These are phyloP conservation scores for Fusarium sororula DNA, from an alignment of 2,329 filamentous ascomycete genomes.

Conservation along the genomic window DNA sequence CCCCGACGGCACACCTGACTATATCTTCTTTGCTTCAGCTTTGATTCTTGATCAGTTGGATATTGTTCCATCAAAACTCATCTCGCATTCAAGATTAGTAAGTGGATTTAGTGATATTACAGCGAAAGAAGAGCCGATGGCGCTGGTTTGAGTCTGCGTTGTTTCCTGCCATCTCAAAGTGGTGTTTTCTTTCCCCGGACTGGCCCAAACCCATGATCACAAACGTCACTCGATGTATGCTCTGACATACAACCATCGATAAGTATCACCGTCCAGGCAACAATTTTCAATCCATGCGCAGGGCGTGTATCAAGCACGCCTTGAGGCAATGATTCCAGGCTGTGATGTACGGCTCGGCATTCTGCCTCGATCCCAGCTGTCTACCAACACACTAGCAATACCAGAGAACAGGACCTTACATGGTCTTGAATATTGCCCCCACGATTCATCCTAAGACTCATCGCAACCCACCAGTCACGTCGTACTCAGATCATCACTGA, in stretches of 20 bases:
- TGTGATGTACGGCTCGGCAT: not conserved
- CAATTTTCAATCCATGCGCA: not conserved
- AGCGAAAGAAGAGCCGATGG: slow-evolving; percentile 40
- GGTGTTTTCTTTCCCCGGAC: slow-evolving; percentile 31
- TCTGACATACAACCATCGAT: slow-evolving; percentile 4
- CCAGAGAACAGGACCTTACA: not conserved
- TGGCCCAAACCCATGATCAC: not conserved
- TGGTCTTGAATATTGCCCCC: not conserved
- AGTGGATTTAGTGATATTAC: slow-evolving; percentile 41
- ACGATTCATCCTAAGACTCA: not conserved
- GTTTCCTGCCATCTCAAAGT: slow-evolving; percentile 3
- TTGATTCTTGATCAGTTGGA: slow-evolving; percentile 17
- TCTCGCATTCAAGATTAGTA: slow-evolving; percentile 41
- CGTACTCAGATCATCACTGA: slow-evolving; percentile 7
- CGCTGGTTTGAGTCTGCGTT: slow-evolving; percentile 28
- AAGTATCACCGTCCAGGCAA: not conserved
- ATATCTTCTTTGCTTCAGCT: slow-evolving; percentile 24
- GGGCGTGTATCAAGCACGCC: not conserved
- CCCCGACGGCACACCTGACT: slow-evolving; percentile 37
- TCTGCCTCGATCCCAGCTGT: not conserved
- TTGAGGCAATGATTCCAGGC: not conserved
- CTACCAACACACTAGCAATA: not conserved
- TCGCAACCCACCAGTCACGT: slow-evolving; percentile 1
- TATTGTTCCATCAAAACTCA: slow-evolving; percentile 34
- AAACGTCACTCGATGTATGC: not conserved